Evolutionary conservation across 257 asterid genomes (phyloP).

Genomic region (Penstemon eatonii): DNA sequence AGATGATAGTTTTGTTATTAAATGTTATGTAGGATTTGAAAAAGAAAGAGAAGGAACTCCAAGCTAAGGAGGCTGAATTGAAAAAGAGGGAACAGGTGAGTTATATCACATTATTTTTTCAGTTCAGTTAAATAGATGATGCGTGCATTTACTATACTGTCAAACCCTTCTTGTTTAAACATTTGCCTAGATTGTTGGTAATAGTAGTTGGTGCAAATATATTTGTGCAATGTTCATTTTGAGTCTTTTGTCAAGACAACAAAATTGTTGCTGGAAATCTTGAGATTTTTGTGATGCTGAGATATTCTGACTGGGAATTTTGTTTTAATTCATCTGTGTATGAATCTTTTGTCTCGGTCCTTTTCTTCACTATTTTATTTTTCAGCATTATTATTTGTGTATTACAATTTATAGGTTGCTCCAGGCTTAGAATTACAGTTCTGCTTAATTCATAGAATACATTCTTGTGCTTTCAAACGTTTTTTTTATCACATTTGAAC

Average conservation of each 20-base stretch:
- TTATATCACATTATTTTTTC: slow-evolving; percentile 17
- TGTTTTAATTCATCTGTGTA: slow-evolving; percentile 1
- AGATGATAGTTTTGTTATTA: not conserved
- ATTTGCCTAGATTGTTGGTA: slow-evolving; percentile 6
- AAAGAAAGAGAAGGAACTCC: slow-evolving; percentile 73
- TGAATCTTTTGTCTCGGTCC: not conserved
- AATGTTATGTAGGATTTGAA: slow-evolving; percentile 56
- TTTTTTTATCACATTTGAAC: no score
- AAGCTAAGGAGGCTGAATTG: slow-evolving; percentile 87
- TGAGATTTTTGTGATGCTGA: slow-evolving; percentile 14
- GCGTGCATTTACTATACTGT: not conserved
- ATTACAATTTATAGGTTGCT: no score
- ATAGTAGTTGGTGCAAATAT: not conserved
- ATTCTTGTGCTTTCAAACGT: no score
- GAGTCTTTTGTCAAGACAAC: slow-evolving; percentile 6
- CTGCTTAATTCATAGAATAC: no score
- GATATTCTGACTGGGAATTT: not conserved
- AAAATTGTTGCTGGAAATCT: slow-evolving; percentile 6
- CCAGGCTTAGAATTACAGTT: no score
- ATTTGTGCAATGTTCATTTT: not conserved
- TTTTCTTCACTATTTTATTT: not conserved
- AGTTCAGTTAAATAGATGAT: slow-evolving; percentile 23
- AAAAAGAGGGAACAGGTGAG: slow-evolving; percentile 76
- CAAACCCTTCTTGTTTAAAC: slow-evolving; percentile 9
- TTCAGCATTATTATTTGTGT: no score